Conservation (phyloP, 192 early-diverging fungal species). For the Backusella tarrabulga region DNA sequence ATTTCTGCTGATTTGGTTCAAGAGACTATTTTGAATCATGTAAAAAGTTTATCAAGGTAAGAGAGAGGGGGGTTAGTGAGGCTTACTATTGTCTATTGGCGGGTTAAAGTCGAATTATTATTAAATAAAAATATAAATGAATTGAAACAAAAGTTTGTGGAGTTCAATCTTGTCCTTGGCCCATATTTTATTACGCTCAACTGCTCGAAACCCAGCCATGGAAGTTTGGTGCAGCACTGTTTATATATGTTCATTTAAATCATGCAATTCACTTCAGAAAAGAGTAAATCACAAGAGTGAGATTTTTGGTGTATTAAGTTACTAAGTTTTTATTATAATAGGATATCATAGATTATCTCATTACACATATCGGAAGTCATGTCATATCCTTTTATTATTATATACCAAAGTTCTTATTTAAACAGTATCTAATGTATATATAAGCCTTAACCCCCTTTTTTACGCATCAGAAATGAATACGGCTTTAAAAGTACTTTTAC, state of each 20-base stretch:
- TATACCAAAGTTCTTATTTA: background rate
- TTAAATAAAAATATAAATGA: background rate
- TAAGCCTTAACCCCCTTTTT: background rate
- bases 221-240: slow-evolving; percentile 42
- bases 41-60: slow-evolving; percentile 45
- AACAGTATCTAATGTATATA: background rate
- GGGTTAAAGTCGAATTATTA: background rate
- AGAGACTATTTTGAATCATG: slow-evolving; percentile 48
- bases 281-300: slow-evolving; percentile 37
- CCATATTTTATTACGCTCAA: slow-evolving; percentile 57
- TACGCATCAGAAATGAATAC: slow-evolving; percentile 60
- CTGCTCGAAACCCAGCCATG: slow-evolving; percentile 42
- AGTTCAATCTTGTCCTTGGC: slow-evolving; percentile 54
- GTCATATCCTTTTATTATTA: slow-evolving; percentile 33
- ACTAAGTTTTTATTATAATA: slow-evolving; percentile 11
- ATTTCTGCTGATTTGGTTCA: slow-evolving; percentile 43
- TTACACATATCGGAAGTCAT: slow-evolving; percentile 77
- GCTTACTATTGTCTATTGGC: background rate
- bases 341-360: slow-evolving; percentile 75
- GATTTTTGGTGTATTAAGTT: background rate
- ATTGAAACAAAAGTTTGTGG: slow-evolving; percentile 36
- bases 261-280: slow-evolving; percentile 67
- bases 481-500: slow-evolving; percentile 52
- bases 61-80: background rate
- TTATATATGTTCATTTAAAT: slow-evolving; percentile 51